These are phyloP conservation scores for Sisymbrium altissimum DNA, from an alignment of 345 rosid species.

Conservation along the genomic window DNA sequence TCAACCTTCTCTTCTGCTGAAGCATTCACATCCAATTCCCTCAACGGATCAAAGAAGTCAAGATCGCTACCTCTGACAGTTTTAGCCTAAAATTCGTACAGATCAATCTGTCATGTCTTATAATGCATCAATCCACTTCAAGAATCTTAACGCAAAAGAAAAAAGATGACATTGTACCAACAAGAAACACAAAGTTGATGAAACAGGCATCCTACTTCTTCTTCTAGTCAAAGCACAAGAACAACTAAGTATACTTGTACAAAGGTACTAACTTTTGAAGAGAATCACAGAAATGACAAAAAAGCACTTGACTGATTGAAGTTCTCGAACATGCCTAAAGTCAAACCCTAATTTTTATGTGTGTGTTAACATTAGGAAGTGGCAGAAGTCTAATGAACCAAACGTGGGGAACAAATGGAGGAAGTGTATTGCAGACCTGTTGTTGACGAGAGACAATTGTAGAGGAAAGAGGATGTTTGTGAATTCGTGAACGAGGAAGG, in stretches of 20 bases:
- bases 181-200: background rate
- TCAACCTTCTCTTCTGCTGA: constrained; percentile 32
- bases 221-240: background rate
- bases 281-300: background rate
- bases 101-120: background rate
- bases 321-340: background rate
- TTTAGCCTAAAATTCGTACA: constrained; percentile 34
- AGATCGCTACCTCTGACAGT: constrained; percentile 21
- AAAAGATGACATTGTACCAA: background rate
- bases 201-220: background rate
- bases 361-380: background rate
- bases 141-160: background rate
- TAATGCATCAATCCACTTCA: background rate
- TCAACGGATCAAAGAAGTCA: constrained; percentile 72
- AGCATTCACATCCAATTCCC: constrained; percentile 38
- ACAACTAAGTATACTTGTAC: background rate
- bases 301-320: background rate
- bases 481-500: constrained; percentile 53
- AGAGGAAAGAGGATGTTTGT: constrained; percentile 57
- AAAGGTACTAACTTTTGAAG: background rate
- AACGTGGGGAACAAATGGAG: too few relatives aligned
- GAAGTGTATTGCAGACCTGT: constrained; percentile 38
- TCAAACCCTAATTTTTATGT: background rate
- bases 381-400: background rate
- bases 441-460: constrained; percentile 32